Evolutionary conservation across 306 rosid species (phyloP).

Genomic region (Quercus aquifolioides): DNA sequence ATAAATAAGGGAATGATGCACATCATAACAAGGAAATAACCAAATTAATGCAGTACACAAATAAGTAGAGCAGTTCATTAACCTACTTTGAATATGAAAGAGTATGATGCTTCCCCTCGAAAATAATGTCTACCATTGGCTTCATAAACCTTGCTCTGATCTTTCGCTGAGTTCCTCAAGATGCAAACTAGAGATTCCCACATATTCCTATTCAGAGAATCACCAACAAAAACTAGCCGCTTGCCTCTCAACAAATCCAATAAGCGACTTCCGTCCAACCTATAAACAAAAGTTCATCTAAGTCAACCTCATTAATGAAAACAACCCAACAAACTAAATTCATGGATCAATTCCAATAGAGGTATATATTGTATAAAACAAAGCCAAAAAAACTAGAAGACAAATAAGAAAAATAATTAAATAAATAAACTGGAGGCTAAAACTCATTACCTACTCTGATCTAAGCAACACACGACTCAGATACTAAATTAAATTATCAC

Average conservation of each 20-base stretch:
- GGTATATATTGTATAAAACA: not conserved
- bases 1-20: not conserved
- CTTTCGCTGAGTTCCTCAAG: constrained; percentile 64
- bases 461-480: not conserved
- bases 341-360: constrained; percentile 1
- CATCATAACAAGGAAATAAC: not conserved
- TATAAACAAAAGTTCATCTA: constrained; percentile 1
- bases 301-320: constrained; percentile 3
- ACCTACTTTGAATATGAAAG: constrained; percentile 73
- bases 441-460: not conserved
- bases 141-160: constrained; percentile 64
- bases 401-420: not conserved
- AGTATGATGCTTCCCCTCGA: constrained; percentile 85
- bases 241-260: constrained; percentile 74
- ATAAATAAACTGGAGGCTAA: not conserved
- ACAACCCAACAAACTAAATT: not conserved
- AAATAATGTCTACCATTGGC: constrained; percentile 71
- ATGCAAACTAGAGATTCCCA: constrained; percentile 98
- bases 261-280: constrained; percentile 75
- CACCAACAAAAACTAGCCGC: constrained; percentile 87
- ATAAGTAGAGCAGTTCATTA: not conserved
- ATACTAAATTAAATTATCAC: not conserved
- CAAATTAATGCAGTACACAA: not conserved
- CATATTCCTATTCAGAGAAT: constrained; percentile 97
- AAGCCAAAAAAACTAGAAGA: not conserved